Base-by-base conservation (phyloP, 2,329 filamentous ascomycete species). In the Penicillium sclerotigenum region DNA sequence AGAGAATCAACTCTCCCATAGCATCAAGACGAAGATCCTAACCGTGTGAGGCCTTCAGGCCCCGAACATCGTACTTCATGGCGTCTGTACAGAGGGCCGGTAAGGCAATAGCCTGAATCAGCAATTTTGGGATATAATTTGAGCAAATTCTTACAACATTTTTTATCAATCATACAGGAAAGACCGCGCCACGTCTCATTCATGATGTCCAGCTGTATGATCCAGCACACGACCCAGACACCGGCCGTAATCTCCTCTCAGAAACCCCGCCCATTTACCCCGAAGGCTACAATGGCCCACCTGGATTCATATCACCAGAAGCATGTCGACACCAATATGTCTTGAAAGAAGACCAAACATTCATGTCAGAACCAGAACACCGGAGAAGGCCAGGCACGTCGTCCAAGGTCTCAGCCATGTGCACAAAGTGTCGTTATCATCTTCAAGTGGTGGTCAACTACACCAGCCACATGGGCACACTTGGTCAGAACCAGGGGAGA, bases 271-370 rank as follows among this genome's bases (percentile, higher is more conserved):
- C 81, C 7, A 77, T 79, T n/a, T 81, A 79, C 64, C 64, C 68
- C 46, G 61, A 73, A 38, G 48, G 64, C 31, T 68, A 72, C 53
- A 66, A 69, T 55, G 69, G 70, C 18, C 70, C 71, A n/a, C 68
- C 64, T 24, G 66, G 72, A 41, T 68, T 65, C 37, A 66, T 75
- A 31, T 75, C 77, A 10, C 65, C 63, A 43, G 69, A 65, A 33
- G 81, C 80, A 59, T 88, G 86, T 69, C 77, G 75, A 51, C 87
- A 90, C 73, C 73, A 76, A 28, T 84, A 87, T 67, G 75, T 80
- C 42, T 75, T 75, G 43, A 88, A 89, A 67, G 59, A 73, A 20
- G 74, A 77, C 43, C 84, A 87, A 69, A 83, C 81, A 52, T 69
- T 75, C 31, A 67, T 80, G 26, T 77, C 80, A 6, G 68, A 69